These are phyloP conservation scores for Aureobasidium subglaciale DNA, from an alignment of 2,329 filamentous ascomycete genomes.

Conservation along the genomic window DNA sequence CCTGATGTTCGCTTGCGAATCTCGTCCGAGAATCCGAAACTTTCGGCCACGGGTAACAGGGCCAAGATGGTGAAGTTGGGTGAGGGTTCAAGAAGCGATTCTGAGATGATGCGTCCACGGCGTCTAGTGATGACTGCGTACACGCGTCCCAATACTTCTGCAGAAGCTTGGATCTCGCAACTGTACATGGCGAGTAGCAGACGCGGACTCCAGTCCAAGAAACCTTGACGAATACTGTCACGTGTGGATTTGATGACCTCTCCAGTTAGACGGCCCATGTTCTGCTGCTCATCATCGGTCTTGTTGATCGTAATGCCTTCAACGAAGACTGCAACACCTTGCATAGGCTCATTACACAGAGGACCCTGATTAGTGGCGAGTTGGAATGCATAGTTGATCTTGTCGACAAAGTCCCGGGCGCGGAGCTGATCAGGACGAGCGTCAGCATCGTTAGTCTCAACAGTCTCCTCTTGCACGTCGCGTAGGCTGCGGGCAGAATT, in stretches of 20 bases:
- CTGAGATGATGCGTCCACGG: conserved; percentile 79
- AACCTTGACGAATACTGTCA: conserved; percentile 72
- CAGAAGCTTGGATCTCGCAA: conserved; percentile 91
- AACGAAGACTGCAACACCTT: conserved; percentile 85
- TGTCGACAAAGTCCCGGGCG: conserved; percentile 66
- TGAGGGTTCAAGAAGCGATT: conserved; percentile 88
- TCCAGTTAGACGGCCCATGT: conserved; percentile 74
- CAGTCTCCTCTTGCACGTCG: conserved; percentile 26
- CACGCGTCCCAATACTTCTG: conserved; percentile 88
- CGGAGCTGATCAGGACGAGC: conserved; percentile 44
- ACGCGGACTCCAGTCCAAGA: conserved; percentile 94
- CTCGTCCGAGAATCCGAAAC: conserved; percentile 92
- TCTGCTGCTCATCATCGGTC: conserved; percentile 46
- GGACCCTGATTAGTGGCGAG: conserved; percentile 83
- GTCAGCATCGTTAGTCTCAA: conserved; percentile 29
- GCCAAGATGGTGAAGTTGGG: conserved; percentile 94
- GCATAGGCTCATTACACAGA: conserved; percentile 84
- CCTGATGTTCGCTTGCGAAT: conserved; percentile 92
- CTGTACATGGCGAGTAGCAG: conserved; percentile 96
- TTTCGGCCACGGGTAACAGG: conserved; percentile 83
- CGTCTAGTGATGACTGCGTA: conserved; percentile 97
- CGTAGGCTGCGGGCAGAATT: neutral
- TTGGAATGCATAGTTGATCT: conserved; percentile 89
- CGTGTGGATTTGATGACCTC: conserved; percentile 89
- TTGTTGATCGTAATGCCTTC: conserved; percentile 65